phyloP scores from a whole-genome alignment of 176 grass and related monocot genomes.

The Musa acuminata region DNA sequence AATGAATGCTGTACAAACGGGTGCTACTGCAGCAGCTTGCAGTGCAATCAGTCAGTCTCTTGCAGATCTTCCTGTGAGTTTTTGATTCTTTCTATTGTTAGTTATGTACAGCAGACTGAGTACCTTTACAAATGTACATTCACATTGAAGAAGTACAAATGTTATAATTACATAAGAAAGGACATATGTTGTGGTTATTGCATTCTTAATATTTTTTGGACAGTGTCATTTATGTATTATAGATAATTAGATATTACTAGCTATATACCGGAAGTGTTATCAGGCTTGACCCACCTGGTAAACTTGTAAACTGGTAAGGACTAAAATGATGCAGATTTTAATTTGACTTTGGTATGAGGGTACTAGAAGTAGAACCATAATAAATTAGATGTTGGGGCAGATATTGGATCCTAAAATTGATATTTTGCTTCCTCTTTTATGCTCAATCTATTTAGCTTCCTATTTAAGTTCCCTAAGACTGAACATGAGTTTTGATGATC shows the following conservation, averaged over 20 bases:
- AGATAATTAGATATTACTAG: too few species aligned
- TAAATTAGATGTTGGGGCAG: too few species aligned
- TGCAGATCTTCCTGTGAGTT: constrained; percentile 85
- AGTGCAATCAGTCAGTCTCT: constrained; percentile 80
- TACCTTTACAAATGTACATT: neutral
- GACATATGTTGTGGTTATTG: neutral
- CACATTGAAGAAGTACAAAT: neutral
- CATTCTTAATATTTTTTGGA: neutral
- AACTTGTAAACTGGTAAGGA: too few species aligned
- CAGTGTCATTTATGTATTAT: neutral
- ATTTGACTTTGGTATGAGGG: too few species aligned
- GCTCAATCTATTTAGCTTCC: too few species aligned
- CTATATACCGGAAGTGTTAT: too few species aligned
- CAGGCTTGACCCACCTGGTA: too few species aligned
- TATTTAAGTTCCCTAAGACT: neutral
- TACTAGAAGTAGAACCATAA: too few species aligned
- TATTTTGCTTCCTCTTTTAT: neutral
- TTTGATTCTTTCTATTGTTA: constrained; percentile 4
- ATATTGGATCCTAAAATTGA: neutral
- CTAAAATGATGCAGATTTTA: too few species aligned
- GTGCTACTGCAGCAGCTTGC: constrained; percentile 85
- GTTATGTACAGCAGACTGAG: neutral
- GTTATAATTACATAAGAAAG: neutral
- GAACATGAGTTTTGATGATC: neutral
- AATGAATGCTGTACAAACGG: constrained; percentile 87